Base-by-base conservation (phyloP, 768 basidiomycete species). In the Myochromella boudieri region DNA sequence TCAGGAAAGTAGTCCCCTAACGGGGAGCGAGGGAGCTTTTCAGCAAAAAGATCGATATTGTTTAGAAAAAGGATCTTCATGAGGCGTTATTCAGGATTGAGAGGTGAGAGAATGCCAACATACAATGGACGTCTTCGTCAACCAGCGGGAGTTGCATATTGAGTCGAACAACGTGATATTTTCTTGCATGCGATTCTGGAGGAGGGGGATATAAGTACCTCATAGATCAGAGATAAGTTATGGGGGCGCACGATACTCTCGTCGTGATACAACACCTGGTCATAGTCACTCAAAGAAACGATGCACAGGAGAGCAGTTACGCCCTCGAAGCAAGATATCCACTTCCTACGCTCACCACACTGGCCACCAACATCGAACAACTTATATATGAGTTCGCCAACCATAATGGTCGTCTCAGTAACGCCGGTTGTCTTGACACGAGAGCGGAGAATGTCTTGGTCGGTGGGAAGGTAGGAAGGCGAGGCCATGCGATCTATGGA, bases 371-470 rank as follows among this genome's bases (percentile, higher is more conserved):
- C 87, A 64, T 94, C 91, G 66, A 91, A 91, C 21, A 95, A 68
- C 59, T 86, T 87, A 73, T 95, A 97, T 18, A 87, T 92, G 44
- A 94, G 75, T 59, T 95, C 89, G 47, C 91, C 91, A 26, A 95
- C 87, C 66, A 84, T 84, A 77, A 98, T 97, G 39, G 84, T 91
- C 21, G 93, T 95, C 70, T 97, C 94, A 1, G 91, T 94, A 62
- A 97, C 95, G 54, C 95, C 95, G 0, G 95, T 97, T 0, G 95
- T 95, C 74, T 94, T 95, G 42, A 97, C 94, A 57, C 94, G 80
- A 46, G 85, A 87, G 33, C n/a, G n/a, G n/a, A n/a, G n/a, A n/a
- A n/a, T n/a, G n/a, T n/a, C n/a, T n/a, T n/a, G n/a, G n/a, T n/a
- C 94, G 79, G 10, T 87, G 5, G 95, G 95, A 55, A 91, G 68